Base-by-base conservation (phyloP, 352 stramenopile species). In the Thalassiosira allenii region DNA sequence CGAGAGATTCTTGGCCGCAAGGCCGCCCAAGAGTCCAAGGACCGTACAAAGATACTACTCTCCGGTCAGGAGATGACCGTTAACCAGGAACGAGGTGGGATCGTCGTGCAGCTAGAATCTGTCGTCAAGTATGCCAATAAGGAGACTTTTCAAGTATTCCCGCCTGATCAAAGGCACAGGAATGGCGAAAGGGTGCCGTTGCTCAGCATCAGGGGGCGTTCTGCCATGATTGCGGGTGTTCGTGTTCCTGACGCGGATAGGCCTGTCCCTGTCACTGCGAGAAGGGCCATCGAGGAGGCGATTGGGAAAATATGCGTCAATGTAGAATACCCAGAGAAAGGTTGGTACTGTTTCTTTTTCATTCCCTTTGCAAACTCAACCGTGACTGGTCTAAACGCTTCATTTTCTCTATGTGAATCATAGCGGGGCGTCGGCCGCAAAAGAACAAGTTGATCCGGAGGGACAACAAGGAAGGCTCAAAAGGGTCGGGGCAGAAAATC, bases 91-190 rank as follows among this genome's bases (percentile, higher is more conserved):
- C 40, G 52, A 34, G 44, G 43, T 1, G 68, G 57, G 0, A 27
- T 51, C 9, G 59, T 37, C 41, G 57, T 77, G 41, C 37, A 51
- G 37, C 67, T 40, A 40, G 56, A 70, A 63, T 53, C 56, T 3
- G 29, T 33, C 1, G 56, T 69, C 12, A 47, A 77, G 32, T 77
- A 56, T 11, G 68, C 68, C 1, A 65, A 77, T 32, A 77, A 77
- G 37, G 68, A 77, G 33, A 49, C 61, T 29, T 61, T 40, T 29
- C 3, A 61, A 14, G 11, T 37, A 3, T 73, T 40, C 17, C 40
- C 41, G 32, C 11, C 2, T 12, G 23, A 53, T 25, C 40, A 40
- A 33, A 23, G 67, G n/a, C n/a, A n/a, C n/a, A n/a, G n/a, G n/a
- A n/a, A n/a, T 54, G 41, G 30, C 33, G 41, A 61, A 29, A 63